phyloP scores from a whole-genome alignment of 2,329 filamentous ascomycete genomes.

The Botrytis elliptica region DNA sequence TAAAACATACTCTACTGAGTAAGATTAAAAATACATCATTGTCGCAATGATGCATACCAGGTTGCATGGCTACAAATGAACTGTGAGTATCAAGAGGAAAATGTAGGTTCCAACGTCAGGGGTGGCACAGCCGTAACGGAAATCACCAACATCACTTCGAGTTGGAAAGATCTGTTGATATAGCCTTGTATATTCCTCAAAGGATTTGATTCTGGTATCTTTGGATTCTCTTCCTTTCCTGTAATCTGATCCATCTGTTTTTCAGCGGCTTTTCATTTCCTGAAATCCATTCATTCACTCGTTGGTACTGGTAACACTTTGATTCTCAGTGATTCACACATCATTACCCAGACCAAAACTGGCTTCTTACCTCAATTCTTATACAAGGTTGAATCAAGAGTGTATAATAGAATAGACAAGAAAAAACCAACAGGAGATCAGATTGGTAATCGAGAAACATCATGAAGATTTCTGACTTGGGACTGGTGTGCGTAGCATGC shows the following conservation, averaged over 20 bases:
- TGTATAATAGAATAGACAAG: not conserved
- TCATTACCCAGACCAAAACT: not conserved
- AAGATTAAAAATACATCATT: not conserved
- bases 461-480: constrained; percentile 11
- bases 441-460: not conserved
- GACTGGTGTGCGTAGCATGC: constrained; percentile 10
- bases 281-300: not conserved
- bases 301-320: not conserved
- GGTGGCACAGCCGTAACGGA: not conserved
- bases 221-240: not conserved
- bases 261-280: not conserved
- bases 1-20: not conserved
- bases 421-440: not conserved
- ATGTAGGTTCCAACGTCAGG: not conserved
- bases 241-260: not conserved
- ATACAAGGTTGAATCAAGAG: not conserved
- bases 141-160: not conserved
- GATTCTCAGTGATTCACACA: not conserved
- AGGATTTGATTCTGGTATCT: not conserved
- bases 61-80: not conserved
- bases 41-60: not conserved
- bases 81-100: not conserved
- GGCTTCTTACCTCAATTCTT: not conserved
- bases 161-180: not conserved
- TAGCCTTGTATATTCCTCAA: not conserved